These are phyloP conservation scores for Quercus variabilis DNA, from an alignment of 306 rosid species.

Conservation along the genomic window DNA sequence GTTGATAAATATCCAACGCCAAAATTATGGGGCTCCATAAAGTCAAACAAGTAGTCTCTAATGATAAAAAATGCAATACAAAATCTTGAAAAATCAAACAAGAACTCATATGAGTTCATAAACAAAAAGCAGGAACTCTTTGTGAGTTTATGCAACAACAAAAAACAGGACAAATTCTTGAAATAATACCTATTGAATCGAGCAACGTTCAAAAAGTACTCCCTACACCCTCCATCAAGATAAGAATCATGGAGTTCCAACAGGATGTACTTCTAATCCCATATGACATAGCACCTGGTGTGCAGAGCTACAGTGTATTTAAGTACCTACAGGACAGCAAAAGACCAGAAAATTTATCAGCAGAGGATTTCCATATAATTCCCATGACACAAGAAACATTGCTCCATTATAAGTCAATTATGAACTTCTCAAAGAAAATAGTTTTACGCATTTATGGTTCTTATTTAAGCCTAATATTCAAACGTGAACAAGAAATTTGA, in stretches of 20 bases:
- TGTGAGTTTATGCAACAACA: not conserved
- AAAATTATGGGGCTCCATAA: not conserved
- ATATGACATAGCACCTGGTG: slow-evolving; percentile 10
- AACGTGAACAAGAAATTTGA: not conserved
- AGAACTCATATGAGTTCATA: not conserved
- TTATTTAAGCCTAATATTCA: not conserved
- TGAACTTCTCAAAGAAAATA: not conserved
- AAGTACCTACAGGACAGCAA: slow-evolving; percentile 21
- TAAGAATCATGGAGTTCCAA: not conserved
- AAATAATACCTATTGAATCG: not conserved
- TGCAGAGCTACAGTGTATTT: slow-evolving; percentile 2
- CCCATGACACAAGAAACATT: not conserved
- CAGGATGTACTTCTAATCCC: not conserved
- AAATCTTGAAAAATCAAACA: not conserved
- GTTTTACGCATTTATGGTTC: not conserved
- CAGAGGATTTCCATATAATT: not conserved
- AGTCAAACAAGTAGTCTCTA: not conserved
- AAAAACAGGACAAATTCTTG: not conserved
- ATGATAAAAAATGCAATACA: not conserved
- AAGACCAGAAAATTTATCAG: not conserved
- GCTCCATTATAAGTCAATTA: not conserved
- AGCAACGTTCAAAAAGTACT: not conserved
- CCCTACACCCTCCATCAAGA: slow-evolving; percentile 3
- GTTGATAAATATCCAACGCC: not conserved
- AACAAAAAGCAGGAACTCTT: not conserved